phyloP scores from a whole-genome alignment of 2,329 filamentous ascomycete genomes.

The Colletotrichum higginsianum region DNA sequence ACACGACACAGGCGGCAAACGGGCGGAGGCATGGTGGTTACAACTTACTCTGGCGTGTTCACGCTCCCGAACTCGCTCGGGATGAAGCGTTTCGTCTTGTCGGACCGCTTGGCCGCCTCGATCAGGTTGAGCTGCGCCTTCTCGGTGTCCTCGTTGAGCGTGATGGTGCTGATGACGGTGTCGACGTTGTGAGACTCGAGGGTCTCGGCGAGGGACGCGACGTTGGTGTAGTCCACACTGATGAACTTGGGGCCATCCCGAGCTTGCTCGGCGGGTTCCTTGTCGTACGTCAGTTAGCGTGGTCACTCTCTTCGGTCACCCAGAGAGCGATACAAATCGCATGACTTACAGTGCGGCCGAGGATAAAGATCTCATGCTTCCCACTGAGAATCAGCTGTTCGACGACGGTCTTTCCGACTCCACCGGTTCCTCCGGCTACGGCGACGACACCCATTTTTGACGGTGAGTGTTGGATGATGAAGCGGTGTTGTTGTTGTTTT shows the following conservation, averaged over 20 bases:
- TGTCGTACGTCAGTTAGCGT: not conserved
- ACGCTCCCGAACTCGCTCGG: conserved; percentile 53
- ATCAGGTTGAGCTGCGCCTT: no score
- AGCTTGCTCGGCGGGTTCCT: not conserved
- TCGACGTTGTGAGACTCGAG: no score
- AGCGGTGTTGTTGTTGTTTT: no score
- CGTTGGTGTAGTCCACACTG: no score
- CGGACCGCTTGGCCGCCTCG: no score
- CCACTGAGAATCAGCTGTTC: conserved; percentile 54
- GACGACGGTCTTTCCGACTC: conserved; percentile 60
- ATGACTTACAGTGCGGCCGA: conserved; percentile 42
- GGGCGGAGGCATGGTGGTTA: no score
- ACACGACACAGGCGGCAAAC: no score
- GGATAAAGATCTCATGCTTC: conserved; percentile 56
- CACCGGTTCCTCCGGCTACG: conserved; percentile 61
- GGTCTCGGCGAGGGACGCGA: no score
- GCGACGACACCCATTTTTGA: conserved; percentile 48
- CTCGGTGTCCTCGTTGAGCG: no score
- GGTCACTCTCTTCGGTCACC: no score
- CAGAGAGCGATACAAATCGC: accelerated
- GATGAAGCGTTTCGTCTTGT: conserved; percentile 57
- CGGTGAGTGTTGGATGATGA: not conserved
- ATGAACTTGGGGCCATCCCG: conserved; percentile 38
- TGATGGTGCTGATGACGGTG: no score
- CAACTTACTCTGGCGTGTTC: no score